phyloP scores from a whole-genome alignment of 2,329 filamentous ascomycete species.

The Phaeosphaeriaceae sp. region DNA sequence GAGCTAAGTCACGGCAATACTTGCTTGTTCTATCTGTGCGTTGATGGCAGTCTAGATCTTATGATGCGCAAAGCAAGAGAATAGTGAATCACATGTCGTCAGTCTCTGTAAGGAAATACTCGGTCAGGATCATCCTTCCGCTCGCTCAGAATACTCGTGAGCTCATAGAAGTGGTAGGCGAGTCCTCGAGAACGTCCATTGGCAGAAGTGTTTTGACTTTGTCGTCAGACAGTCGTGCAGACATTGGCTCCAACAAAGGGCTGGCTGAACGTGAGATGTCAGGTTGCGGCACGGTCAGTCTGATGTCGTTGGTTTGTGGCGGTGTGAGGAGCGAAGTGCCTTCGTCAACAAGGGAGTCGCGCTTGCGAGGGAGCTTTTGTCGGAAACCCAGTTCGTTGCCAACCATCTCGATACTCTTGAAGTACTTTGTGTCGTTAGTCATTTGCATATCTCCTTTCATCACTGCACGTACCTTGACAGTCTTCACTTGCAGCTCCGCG shows the following conservation, averaged over 20 bases:
- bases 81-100: background rate
- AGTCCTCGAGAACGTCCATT: conserved; percentile 37
- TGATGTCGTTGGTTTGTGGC: conserved; percentile 28
- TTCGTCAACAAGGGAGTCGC: conserved; percentile 43
- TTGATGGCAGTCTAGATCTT: background rate
- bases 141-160: conserved; percentile 27
- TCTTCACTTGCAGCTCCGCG: conserved; percentile 57
- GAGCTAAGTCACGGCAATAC: background rate
- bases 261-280: conserved; percentile 42
- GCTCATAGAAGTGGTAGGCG: conserved; percentile 40
- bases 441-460: background rate
- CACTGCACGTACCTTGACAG: conserved; percentile 38
- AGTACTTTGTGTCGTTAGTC: conserved; percentile 45
- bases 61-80: background rate
- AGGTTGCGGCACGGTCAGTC: conserved; percentile 37
- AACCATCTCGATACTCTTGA: conserved; percentile 59
- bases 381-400: conserved; percentile 54
- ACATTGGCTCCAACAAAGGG: conserved; percentile 45
- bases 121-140: background rate
- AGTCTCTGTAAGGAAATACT: background rate
- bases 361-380: conserved; percentile 51
- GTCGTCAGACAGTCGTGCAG: conserved; percentile 38
- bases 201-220: conserved; percentile 23
- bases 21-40: background rate
- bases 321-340: conserved; percentile 24